Percentiles rank a stretch among this genome's conserved stretches.
phyloP scores from a whole-genome alignment of 371 early-diverging fungal genomes.

The Rhizopus arrhizus region DNA sequence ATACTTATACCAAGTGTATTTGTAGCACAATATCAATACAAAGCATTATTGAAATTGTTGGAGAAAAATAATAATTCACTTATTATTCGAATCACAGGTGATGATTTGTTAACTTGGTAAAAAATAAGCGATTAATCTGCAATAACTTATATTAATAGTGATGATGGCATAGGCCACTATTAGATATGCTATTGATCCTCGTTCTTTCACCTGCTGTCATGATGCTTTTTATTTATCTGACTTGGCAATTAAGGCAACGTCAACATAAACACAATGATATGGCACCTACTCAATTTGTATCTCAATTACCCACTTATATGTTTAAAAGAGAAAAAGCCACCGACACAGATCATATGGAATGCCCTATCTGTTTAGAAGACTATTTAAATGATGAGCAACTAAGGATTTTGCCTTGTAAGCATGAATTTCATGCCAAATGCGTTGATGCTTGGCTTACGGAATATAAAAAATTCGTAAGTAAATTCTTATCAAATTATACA shows the following conservation, averaged over 20 bases:
- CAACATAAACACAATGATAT: slow-evolving; percentile 72
- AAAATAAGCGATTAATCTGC: not conserved
- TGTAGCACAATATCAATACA: slow-evolving; percentile 73
- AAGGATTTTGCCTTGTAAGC: slow-evolving; percentile 85
- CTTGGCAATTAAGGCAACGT: slow-evolving; percentile 75
- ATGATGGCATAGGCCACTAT: slow-evolving; percentile 51
- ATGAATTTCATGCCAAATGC: slow-evolving; percentile 92
- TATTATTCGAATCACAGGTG: slow-evolving; percentile 44
- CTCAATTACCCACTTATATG: slow-evolving; percentile 67
- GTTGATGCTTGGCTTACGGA: slow-evolving; percentile 88
- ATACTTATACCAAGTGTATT: slow-evolving; percentile 80
- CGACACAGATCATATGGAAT: slow-evolving; percentile 72
- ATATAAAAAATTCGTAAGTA: slow-evolving; percentile 77
- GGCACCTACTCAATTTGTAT: slow-evolving; percentile 75
- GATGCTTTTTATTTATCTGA: slow-evolving; percentile 73
- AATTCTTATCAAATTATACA: not conserved
- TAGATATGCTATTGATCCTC: slow-evolving; percentile 73
- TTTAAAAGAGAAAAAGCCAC: slow-evolving; percentile 52
- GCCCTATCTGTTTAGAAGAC: slow-evolving; percentile 94
- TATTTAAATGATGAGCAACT: slow-evolving; percentile 83
- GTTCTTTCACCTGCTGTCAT: slow-evolving; percentile 76
- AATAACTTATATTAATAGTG: not conserved
- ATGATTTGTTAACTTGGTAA: slow-evolving; percentile 54
- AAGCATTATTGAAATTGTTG: slow-evolving; percentile 49
- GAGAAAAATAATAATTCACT: slow-evolving; percentile 35